Percentiles rank a stretch among this genome's conserved stretches.
These are phyloP conservation scores for Magnolia changhungtana DNA, from an alignment of 164 flowering plant species.

Conservation along the genomic window DNA sequence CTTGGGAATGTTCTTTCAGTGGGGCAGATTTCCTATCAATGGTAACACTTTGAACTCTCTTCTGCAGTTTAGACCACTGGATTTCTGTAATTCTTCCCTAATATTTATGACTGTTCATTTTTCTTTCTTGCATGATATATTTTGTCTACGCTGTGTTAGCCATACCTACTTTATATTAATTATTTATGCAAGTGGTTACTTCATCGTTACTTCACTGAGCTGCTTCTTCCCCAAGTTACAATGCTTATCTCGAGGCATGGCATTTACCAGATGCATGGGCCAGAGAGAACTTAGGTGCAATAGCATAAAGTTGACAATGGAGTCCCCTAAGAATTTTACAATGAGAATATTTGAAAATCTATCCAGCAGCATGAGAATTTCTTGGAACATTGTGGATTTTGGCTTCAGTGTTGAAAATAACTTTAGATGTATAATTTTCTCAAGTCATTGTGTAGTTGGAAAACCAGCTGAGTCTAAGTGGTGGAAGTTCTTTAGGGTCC, in stretches of 20 bases:
- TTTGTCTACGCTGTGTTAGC: background rate
- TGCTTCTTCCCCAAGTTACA: background rate
- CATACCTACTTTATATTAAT: background rate
- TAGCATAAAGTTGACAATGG: background rate
- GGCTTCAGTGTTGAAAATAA: too few species aligned
- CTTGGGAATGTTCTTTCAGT: slow-evolving; percentile 8
- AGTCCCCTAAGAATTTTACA: background rate
- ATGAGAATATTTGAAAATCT: background rate
- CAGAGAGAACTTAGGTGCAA: background rate
- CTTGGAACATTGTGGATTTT: background rate
- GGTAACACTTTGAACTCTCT: background rate
- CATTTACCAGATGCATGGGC: background rate
- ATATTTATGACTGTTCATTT: background rate
- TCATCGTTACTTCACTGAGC: background rate
- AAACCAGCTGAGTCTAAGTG: background rate
- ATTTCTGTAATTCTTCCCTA: background rate
- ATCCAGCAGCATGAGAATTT: background rate
- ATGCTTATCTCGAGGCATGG: background rate
- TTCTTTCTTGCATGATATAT: background rate
- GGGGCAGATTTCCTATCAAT: slow-evolving; percentile 11
- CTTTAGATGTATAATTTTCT: background rate
- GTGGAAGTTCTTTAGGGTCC: background rate
- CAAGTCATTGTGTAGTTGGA: background rate
- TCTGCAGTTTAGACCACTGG: too few species aligned
- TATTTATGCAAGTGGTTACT: background rate